Percentiles rank a stretch among this genome's conserved stretches.
phyloP scores from a whole-genome alignment of 768 basidiomycete species.

The Lyophyllum shimeji region DNA sequence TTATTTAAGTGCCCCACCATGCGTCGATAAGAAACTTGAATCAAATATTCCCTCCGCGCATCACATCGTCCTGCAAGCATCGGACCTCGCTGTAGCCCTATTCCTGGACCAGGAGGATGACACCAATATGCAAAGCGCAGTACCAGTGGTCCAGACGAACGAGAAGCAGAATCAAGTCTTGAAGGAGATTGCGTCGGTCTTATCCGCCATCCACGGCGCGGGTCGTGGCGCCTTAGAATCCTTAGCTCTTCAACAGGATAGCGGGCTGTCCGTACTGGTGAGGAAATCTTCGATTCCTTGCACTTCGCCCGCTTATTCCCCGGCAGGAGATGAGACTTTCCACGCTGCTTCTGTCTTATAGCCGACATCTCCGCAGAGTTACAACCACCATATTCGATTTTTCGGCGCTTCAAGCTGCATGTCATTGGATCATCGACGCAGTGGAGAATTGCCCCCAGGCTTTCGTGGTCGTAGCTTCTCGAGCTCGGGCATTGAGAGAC shows the following conservation, averaged over 20 bases:
- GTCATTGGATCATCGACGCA: constrained; percentile 48
- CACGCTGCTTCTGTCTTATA: constrained; percentile 35
- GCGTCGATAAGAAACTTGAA: constrained; percentile 22
- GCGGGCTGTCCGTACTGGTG: constrained; percentile 21
- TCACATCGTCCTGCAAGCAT: constrained; percentile 35
- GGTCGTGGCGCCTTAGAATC: constrained; percentile 12
- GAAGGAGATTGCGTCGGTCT: constrained; percentile 12
- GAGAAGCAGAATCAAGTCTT: constrained; percentile 16
- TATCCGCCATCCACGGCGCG: constrained; percentile 16
- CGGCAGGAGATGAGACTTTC: constrained; percentile 31
- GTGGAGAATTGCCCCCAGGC: constrained; percentile 33
- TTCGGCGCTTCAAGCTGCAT: constrained; percentile 61
- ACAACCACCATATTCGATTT: constrained; percentile 48
- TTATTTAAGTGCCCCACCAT: constrained; percentile 40
- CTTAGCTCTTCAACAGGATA: constrained; percentile 6
- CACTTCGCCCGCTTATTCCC: neutral
- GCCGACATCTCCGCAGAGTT: constrained; percentile 43
- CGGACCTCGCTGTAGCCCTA: constrained; percentile 41
- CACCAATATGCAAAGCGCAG: neutral
- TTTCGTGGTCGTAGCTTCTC: constrained; percentile 32
- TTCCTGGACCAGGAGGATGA: constrained; percentile 34
- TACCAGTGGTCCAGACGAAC: constrained; percentile 6
- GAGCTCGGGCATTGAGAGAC: constrained; percentile 40
- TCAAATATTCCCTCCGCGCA: constrained; percentile 26
- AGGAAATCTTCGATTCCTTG: constrained; percentile 8